phyloP scores from a whole-genome alignment of 2,329 filamentous ascomycete genomes.

The Xylariales sp. region DNA sequence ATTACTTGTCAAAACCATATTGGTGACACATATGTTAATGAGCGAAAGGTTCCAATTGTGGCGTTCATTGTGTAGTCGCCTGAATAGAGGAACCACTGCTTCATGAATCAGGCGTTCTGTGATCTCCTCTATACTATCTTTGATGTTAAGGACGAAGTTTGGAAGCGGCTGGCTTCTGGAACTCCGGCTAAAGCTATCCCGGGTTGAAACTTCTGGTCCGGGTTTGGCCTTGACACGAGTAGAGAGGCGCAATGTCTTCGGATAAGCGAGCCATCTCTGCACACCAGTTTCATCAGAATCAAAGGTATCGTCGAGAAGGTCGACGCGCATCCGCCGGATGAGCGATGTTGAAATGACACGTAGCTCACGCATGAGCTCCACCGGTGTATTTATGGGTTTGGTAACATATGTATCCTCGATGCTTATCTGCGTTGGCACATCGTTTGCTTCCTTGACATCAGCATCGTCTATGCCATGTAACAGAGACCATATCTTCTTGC shows the following conservation, averaged over 20 bases:
- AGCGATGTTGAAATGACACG: slow-evolving; percentile 65
- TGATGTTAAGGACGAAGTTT: slow-evolving; percentile 64
- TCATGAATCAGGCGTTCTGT: slow-evolving; percentile 68
- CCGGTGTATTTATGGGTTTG: slow-evolving; percentile 59
- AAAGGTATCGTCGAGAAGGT: slow-evolving; percentile 51
- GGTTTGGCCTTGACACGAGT: slow-evolving; percentile 55
- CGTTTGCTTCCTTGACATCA: slow-evolving; percentile 67
- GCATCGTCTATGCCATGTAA: slow-evolving; percentile 76
- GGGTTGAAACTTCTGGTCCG: slow-evolving; percentile 37
- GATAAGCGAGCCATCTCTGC: slow-evolving; percentile 68
- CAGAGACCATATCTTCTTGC: slow-evolving; percentile 68
- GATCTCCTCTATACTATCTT: slow-evolving; percentile 52
- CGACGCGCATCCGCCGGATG: slow-evolving; percentile 71
- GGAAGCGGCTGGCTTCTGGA: slow-evolving; percentile 75
- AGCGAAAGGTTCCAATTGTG: slow-evolving; percentile 75
- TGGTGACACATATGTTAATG: slow-evolving; percentile 82
- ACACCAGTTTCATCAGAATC: slow-evolving; percentile 18
- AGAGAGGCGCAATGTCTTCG: slow-evolving; percentile 76
- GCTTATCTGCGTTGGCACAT: slow-evolving; percentile 81
- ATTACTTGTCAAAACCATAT: slow-evolving; percentile 63
- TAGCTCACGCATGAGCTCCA: slow-evolving; percentile 65
- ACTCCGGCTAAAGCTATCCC: slow-evolving; percentile 58
- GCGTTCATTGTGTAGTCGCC: slow-evolving; percentile 65
- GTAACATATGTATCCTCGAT: slow-evolving; percentile 86
- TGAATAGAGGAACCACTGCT: slow-evolving; percentile 66